phyloP scores from a whole-genome alignment of 805 yeast species.

The Komagataella ulmi region DNA sequence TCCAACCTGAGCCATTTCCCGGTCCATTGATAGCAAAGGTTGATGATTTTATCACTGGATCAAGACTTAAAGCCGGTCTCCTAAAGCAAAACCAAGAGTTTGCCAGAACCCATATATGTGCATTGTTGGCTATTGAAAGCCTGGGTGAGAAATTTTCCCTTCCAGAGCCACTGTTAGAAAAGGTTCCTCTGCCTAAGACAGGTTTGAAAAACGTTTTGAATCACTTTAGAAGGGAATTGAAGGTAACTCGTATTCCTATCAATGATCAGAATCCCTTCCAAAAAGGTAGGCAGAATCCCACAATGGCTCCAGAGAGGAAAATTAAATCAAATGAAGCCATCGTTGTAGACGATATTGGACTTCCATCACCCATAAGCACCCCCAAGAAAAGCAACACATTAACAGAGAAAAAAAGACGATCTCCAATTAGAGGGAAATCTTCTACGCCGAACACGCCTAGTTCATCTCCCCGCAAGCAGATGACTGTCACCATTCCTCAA shows the following conservation, averaged over 20 bases:
- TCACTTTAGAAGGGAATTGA: slow-evolving; percentile 29
- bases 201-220: slow-evolving; percentile 25
- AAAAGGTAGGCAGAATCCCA: slow-evolving; percentile 6
- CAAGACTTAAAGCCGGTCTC: slow-evolving; percentile 28
- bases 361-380: background rate
- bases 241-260: slow-evolving; percentile 13
- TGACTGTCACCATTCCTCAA: slow-evolving; percentile 9
- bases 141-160: slow-evolving; percentile 27
- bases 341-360: background rate
- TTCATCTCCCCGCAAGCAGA: slow-evolving; percentile 1
- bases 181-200: slow-evolving; percentile 44
- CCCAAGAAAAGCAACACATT: background rate
- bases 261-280: background rate
- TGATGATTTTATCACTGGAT: slow-evolving; percentile 34
- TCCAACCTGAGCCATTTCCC: slow-evolving; percentile 30
- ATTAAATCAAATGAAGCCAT: background rate
- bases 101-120: slow-evolving; percentile 58
- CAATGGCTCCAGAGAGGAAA: background rate
- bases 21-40: slow-evolving; percentile 23
- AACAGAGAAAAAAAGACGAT: background rate
- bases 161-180: slow-evolving; percentile 33
- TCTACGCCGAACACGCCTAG: background rate
- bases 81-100: slow-evolving; percentile 42
- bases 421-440: background rate
- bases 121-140: slow-evolving; percentile 43